Percentiles rank a stretch among this genome's conserved stretches.
These are phyloP conservation scores for Talaromyces stipitatus DNA, from an alignment of 495 filamentous ascomycete species.

Conservation along the genomic window DNA sequence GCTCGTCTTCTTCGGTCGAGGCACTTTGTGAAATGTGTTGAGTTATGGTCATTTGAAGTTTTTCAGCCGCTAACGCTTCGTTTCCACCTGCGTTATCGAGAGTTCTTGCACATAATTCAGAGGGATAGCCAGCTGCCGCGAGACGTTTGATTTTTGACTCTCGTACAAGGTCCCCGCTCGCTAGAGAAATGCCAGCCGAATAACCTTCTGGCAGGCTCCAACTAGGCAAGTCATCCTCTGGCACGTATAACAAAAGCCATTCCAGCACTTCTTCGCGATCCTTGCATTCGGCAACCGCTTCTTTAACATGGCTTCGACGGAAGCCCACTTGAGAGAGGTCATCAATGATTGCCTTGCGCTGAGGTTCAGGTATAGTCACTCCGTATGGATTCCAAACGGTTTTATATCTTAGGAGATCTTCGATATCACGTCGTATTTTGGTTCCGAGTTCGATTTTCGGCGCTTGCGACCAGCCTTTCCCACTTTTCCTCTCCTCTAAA, in stretches of 20 bases:
- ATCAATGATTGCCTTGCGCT: conserved; percentile 55
- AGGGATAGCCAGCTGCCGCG: conserved; percentile 70
- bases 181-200: conserved; percentile 77
- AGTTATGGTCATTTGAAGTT: conserved; percentile 63
- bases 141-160: conserved; percentile 80
- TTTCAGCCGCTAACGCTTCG: conserved; percentile 72
- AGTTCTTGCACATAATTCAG: conserved; percentile 69
- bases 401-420: conserved; percentile 65
- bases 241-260: conserved; percentile 93
- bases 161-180: conserved; percentile 64
- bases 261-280: conserved; percentile 87
- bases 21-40: conserved; percentile 2
- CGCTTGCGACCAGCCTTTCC: conserved; percentile 70
- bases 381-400: conserved; percentile 80
- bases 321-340: conserved; percentile 75
- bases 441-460: conserved; percentile 91
- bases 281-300: conserved; percentile 79
- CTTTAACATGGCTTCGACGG: conserved; percentile 77
- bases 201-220: conserved; percentile 92
- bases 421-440: conserved; percentile 66
- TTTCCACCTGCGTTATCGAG: conserved; percentile 60
- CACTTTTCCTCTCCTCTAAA: conserved; percentile 23
- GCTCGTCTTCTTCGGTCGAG: conserved; percentile 15
- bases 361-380: conserved; percentile 50
- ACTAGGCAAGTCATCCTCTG: conserved; percentile 85